Evolutionary conservation across 768 basidiomycete species (phyloP).

Genomic region (Hortiboletus campestris): DNA sequence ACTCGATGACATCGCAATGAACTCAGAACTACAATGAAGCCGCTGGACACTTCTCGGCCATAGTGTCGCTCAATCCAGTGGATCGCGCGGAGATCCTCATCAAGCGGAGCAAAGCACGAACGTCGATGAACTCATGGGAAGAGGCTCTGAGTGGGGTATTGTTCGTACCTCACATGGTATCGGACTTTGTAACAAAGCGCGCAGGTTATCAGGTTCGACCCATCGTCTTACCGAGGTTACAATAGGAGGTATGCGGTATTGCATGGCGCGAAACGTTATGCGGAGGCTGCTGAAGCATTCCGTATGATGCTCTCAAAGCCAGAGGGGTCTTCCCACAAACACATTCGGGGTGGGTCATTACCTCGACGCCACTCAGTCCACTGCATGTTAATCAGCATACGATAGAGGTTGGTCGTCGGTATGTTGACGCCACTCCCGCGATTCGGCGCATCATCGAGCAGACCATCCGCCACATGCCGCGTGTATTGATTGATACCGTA

Average conservation of each 20-base stretch:
- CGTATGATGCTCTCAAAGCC: too few species aligned
- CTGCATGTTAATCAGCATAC: not conserved
- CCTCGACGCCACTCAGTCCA: not conserved
- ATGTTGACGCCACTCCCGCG: not conserved
- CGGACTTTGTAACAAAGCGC: too few species aligned
- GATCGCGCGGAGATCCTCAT: not conserved
- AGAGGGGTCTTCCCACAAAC: not conserved
- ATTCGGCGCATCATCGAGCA: not conserved
- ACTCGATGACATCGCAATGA: not conserved
- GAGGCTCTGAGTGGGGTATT: too few species aligned
- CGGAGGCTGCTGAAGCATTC: too few species aligned
- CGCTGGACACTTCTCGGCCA: not conserved
- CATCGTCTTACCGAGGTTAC: conserved; percentile 3
- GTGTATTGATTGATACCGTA: not conserved
- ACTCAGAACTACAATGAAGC: not conserved
- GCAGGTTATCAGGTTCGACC: not conserved
- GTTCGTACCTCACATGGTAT: too few species aligned
- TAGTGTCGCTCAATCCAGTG: not conserved
- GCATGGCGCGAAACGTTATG: too few species aligned
- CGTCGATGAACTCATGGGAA: too few species aligned
- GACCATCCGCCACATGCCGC: not conserved
- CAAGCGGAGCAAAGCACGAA: not conserved
- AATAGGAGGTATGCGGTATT: conserved; percentile 1
- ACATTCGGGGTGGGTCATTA: not conserved
- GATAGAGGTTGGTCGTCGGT: not conserved